A percentile compares a stretch with the other conserved stretches of the same genome.
phyloP scores from a whole-genome alignment of 2,329 filamentous ascomycete species.

The Fonsecaea nubica region DNA sequence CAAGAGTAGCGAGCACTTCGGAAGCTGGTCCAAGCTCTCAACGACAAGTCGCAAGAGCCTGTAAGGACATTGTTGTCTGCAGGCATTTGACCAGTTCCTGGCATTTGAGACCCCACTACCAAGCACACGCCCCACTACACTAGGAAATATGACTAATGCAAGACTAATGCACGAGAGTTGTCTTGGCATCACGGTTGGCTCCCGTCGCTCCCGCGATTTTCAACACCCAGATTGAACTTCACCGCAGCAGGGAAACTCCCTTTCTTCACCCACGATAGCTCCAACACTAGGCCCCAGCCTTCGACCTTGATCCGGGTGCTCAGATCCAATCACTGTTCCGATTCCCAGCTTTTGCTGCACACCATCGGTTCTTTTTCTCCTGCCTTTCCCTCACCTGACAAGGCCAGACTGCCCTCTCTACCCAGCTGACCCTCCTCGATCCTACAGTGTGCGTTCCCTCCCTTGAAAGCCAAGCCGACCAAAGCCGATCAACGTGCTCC shows the following conservation, averaged over 20 bases:
- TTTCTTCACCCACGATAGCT: constrained; percentile 26
- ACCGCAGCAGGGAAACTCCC: constrained; percentile 24
- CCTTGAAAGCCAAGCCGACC: constrained; percentile 14
- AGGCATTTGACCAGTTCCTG: constrained; percentile 16
- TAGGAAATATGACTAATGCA: not conserved
- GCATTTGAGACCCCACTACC: not conserved
- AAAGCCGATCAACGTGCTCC: constrained; percentile 6
- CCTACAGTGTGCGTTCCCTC: not conserved
- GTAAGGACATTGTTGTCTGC: not conserved
- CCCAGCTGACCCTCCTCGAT: constrained; percentile 8
- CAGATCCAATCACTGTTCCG: constrained; percentile 25
- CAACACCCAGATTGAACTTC: constrained; percentile 36
- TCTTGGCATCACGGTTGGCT: constrained; percentile 39
- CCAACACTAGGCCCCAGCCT: constrained; percentile 27
- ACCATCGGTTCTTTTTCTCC: constrained; percentile 24
- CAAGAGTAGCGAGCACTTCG: not conserved
- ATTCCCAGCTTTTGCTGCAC: constrained; percentile 25
- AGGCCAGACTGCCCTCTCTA: constrained; percentile 22
- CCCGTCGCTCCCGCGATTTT: constrained; percentile 32
- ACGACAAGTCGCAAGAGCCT: constrained; percentile 13
- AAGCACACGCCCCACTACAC: not conserved
- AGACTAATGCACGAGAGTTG: constrained; percentile 32
- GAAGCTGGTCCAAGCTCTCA: not conserved
- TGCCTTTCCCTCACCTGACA: constrained; percentile 10
- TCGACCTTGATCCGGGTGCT: constrained; percentile 18